Percentiles rank a stretch among this genome's conserved stretches.
These are phyloP conservation scores for Suillus placidus DNA, from an alignment of 768 basidiomycete species.

Conservation along the genomic window DNA sequence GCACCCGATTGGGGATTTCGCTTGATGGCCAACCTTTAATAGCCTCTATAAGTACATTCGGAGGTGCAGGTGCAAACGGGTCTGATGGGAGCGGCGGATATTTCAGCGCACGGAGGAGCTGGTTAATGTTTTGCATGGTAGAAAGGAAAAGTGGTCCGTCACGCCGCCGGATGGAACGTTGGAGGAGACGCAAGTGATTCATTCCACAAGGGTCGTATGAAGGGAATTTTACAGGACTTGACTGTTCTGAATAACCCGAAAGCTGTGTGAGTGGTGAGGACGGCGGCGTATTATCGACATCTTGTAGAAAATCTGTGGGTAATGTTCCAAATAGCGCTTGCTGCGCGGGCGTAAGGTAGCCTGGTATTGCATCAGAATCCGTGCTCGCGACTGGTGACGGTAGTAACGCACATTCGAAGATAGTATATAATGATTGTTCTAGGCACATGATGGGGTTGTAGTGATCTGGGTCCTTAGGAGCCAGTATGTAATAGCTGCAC, in stretches of 20 bases:
- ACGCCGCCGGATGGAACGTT: slow-evolving; percentile 66
- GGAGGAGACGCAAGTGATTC: slow-evolving; percentile 60
- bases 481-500: slow-evolving; percentile 71
- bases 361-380: slow-evolving; percentile 38
- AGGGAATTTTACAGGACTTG: slow-evolving; percentile 35
- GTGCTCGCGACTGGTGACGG: not conserved
- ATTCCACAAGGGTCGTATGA: slow-evolving; percentile 28
- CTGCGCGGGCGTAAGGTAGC: slow-evolving; percentile 68
- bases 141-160: slow-evolving; percentile 75
- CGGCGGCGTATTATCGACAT: slow-evolving; percentile 30
- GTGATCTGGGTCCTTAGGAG: slow-evolving; percentile 83
- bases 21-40: slow-evolving; percentile 52
- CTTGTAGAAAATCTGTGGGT: slow-evolving; percentile 42
- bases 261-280: slow-evolving; percentile 32
- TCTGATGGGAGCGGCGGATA: slow-evolving; percentile 61
- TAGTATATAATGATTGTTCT: slow-evolving; percentile 69
- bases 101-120: slow-evolving; percentile 63
- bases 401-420: slow-evolving; percentile 60
- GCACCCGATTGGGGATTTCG: slow-evolving; percentile 65
- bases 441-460: slow-evolving; percentile 86
- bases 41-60: slow-evolving; percentile 51
- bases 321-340: slow-evolving; percentile 68
- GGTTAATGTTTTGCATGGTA: slow-evolving; percentile 64
- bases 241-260: slow-evolving; percentile 36
- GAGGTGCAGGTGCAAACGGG: slow-evolving; percentile 44